phyloP scores from a whole-genome alignment of 2,329 filamentous ascomycete genomes.

The Trichoderma lentiforme region DNA sequence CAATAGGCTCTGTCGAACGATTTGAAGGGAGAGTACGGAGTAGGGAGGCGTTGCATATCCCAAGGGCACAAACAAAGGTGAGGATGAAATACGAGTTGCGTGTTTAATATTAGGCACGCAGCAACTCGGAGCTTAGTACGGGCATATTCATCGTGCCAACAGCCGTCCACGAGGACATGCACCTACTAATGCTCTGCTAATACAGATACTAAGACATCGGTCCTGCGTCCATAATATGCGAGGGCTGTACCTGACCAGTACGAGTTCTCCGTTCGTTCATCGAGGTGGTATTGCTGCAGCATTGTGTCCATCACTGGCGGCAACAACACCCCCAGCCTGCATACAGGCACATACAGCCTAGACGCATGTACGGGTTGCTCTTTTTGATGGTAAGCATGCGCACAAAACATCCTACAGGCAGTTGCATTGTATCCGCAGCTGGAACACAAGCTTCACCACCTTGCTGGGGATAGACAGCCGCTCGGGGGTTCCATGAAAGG shows the following conservation, averaged over 20 bases:
- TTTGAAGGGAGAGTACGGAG: not conserved
- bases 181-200: not conserved
- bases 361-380: not conserved
- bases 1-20: not conserved
- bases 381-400: not conserved
- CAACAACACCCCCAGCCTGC: not conserved
- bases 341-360: not conserved
- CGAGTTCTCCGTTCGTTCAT: not conserved
- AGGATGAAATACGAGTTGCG: not conserved
- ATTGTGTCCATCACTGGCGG: not conserved
- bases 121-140: not conserved
- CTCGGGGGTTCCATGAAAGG: constrained; percentile 13
- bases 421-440: not conserved
- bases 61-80: not conserved
- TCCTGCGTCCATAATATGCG: not conserved
- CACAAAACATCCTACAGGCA: not conserved
- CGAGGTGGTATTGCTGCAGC: not conserved
- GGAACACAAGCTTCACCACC: not conserved
- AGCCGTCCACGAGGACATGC: not conserved
- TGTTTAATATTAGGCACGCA: not conserved
- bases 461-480: not conserved
- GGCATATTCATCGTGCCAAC: not conserved
- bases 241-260: not conserved
- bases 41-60: not conserved
- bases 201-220: not conserved